A percentile compares a stretch with the other conserved stretches of the same genome.
Conservation (phyloP, 2,329 filamentous ascomycete genomes). For the Aspergillus sp. region DNA sequence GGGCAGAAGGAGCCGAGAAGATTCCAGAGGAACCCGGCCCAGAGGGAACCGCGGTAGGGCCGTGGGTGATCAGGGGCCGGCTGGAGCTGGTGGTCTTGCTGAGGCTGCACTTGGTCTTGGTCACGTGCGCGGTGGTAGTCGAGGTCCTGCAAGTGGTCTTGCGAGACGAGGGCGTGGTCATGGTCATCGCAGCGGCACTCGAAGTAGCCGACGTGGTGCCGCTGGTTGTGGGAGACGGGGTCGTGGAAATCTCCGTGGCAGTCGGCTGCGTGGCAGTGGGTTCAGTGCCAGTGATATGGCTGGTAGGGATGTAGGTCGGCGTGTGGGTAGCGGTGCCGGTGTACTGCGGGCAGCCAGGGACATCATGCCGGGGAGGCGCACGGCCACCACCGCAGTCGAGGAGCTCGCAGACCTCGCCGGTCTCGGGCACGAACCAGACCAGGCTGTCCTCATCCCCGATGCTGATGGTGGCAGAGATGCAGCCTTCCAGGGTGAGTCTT, state of each 20-base stretch:
- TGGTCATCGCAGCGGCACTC: too few relatives aligned
- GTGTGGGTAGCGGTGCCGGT: constrained; percentile 15
- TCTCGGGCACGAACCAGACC: constrained; percentile 52
- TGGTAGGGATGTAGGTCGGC: constrained; percentile 14
- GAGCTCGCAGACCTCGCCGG: constrained; percentile 54
- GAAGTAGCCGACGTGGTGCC: not conserved
- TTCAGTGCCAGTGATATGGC: constrained; percentile 14
- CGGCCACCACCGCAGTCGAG: constrained; percentile 60
- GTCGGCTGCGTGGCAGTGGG: constrained; percentile 3
- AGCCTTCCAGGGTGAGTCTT: constrained; percentile 17
- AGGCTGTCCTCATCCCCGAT: constrained; percentile 18
- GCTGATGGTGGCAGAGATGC: constrained; percentile 16
- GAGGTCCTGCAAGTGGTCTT: too few relatives aligned
- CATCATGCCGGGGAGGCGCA: constrained; percentile 53
- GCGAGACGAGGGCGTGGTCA: too few relatives aligned
- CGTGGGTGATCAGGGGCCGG: not conserved
- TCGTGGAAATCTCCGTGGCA: not conserved
- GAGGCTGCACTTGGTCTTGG: too few relatives aligned
- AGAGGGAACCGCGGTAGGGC: not conserved
- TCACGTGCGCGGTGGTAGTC: too few relatives aligned
- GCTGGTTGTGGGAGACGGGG: not conserved
- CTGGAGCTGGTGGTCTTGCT: not conserved
- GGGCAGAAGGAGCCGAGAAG: too few relatives aligned
- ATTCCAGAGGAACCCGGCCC: too few relatives aligned
- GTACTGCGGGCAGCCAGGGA: constrained; percentile 47